These are phyloP conservation scores for Xerocomus brunneocitrinus DNA, from an alignment of 768 basidiomycete species.

Conservation along the genomic window DNA sequence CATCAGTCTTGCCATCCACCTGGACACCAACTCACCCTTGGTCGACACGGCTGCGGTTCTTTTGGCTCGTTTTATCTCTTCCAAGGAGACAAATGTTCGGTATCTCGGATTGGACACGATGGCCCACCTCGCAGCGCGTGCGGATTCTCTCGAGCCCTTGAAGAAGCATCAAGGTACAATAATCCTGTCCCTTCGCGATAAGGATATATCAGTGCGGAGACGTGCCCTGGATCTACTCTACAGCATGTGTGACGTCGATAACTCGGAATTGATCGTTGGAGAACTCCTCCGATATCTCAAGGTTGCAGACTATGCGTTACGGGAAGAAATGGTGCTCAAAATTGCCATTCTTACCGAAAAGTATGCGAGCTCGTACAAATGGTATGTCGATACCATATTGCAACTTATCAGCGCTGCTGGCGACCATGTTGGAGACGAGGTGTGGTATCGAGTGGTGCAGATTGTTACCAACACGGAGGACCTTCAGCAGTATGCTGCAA, in stretches of 20 bases:
- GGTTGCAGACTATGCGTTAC: constrained; percentile 93
- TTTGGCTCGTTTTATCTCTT: constrained; percentile 92
- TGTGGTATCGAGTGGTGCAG: constrained; percentile 99
- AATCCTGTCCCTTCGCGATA: constrained; percentile 89
- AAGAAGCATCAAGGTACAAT: constrained; percentile 96
- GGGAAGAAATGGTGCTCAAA: constrained; percentile 99
- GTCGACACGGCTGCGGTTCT: constrained; percentile 86
- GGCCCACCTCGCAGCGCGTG: constrained; percentile 94
- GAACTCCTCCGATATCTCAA: constrained; percentile 90
- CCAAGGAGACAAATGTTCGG: constrained; percentile 97
- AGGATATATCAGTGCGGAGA: constrained; percentile 93
- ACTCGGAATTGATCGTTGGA: constrained; percentile 92
- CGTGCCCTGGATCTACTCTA: constrained; percentile 94
- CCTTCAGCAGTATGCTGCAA: constrained; percentile 92
- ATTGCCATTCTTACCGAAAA: constrained; percentile 99
- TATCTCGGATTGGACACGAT: constrained; percentile 97
- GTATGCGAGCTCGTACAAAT: constrained; percentile 95
- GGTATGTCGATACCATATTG: constrained; percentile 98
- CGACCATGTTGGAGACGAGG: constrained; percentile 98
- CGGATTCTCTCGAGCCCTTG: constrained; percentile 86
- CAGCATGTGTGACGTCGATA: constrained; percentile 99
- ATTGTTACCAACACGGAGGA: constrained; percentile 99
- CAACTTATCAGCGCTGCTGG: constrained; percentile 95
- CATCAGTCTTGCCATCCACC: constrained; percentile 91
- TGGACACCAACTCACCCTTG: constrained; percentile 86